Evolutionary conservation across 202 grass and related monocot genomes (phyloP), one percentile per base, ranked within the genome.

Genomic region (Miscanthus sacchariflorus): DNA sequence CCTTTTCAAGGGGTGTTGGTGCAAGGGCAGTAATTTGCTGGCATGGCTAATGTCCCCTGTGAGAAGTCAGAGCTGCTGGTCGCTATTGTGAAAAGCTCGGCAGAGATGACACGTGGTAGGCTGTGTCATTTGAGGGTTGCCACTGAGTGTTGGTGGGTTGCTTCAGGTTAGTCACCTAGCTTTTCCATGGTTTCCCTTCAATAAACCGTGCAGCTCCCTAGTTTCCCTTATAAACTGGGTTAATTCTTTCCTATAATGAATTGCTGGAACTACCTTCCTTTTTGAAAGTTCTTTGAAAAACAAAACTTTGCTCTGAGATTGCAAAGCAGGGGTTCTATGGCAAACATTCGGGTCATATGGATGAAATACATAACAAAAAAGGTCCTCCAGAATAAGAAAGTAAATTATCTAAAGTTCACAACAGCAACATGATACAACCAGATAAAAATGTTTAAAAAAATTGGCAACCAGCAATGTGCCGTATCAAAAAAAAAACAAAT

Each of bases 381-480:
- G 42, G 12, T 48, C 14, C 11, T 74, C 21, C 42, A 48, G 72
- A 48, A 74, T 74, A 46, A 48, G 71, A n/a, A 46, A 27, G 40
- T 25, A 45, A 23, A 45, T 7, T 48, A 46, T 74, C 72, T 45
- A 45, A 25, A 45, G 5, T 46, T 48, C 9, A n/a, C 9, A 43
- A 43, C 38, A 40, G 68, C 17, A 72, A 72, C 12, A 72, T 72
- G 70, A n/a, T 46, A 14, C 71, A 45, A n/a, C 71, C 71, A 74
- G 40, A 46, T 24, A 45, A 25, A 74, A 45, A 74, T n/a, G 4
- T 59, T 18, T 58, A n/a, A 59, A 59, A 58, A 9, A 59, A n/a
- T 59, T 59, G 56, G 19, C 19, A 59, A 59, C 56, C 19, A 59
- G 56, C 56, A 59, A n/a, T 59, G 19, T 64, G 61, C 10, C n/a